These are phyloP conservation scores for Metschnikowia henanensis DNA, from an alignment of 805 yeast species.

Conservation along the genomic window DNA sequence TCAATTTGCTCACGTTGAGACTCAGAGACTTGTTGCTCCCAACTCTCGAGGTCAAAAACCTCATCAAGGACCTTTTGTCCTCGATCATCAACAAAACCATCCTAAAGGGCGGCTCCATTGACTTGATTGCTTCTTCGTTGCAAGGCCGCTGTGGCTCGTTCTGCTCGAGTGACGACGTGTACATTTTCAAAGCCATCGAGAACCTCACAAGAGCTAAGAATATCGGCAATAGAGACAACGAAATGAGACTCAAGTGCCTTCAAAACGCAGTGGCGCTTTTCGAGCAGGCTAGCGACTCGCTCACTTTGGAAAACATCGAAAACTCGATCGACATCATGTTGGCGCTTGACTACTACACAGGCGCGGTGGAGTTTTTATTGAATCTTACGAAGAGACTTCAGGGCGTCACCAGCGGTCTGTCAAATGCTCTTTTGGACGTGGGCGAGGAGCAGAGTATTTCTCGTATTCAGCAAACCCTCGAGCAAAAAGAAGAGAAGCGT, in stretches of 20 bases:
- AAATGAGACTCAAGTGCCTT: constrained; percentile 62
- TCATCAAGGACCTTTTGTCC: constrained; percentile 83
- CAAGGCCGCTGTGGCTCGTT: constrained; percentile 94
- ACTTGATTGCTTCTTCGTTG: constrained; percentile 78
- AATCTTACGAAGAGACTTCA: constrained; percentile 70
- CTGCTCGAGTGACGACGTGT: constrained; percentile 91
- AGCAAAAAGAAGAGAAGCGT: constrained; percentile 22
- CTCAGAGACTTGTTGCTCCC: constrained; percentile 82
- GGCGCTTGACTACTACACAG: constrained; percentile 74
- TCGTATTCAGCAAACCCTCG: constrained; percentile 10
- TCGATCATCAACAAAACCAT: constrained; percentile 88
- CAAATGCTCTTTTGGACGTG: constrained; percentile 5
- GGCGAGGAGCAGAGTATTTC: constrained; percentile 10
- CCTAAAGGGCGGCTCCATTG: constrained; percentile 90
- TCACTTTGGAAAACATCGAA: constrained; percentile 75
- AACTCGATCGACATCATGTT: constrained; percentile 81
- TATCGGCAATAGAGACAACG: constrained; percentile 69
- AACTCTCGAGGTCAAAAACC: constrained; percentile 53
- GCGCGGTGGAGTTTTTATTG: constrained; percentile 81
- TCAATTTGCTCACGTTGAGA: constrained; percentile 60
- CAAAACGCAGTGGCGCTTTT: constrained; percentile 73
- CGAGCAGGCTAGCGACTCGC: constrained; percentile 74
- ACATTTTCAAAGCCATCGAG: constrained; percentile 92
- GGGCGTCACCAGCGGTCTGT: constrained; percentile 10
- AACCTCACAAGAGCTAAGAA: constrained; percentile 84